Conservation (phyloP, 129 eudicot species). For the Helianthus tuberosus region DNA sequence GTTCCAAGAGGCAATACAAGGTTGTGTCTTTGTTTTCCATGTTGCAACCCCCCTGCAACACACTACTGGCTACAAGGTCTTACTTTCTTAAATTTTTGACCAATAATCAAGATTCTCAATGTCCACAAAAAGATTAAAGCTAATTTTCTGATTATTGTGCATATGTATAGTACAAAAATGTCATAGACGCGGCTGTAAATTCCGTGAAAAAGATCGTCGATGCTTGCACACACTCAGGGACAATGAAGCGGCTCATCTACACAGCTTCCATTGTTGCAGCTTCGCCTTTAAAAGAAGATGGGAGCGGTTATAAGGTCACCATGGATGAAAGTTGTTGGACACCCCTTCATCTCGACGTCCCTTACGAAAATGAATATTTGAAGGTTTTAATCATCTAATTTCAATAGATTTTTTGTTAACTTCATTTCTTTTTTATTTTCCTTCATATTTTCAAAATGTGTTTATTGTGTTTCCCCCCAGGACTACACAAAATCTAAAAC, state of each 20-base stretch:
- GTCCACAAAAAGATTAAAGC: no score
- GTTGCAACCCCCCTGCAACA: conserved; percentile 37
- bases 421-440: no score
- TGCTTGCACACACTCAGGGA: conserved; percentile 42
- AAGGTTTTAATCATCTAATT: no score
- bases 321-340: conserved; percentile 71
- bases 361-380: neutral
- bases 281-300: conserved; percentile 57
- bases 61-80: conserved; percentile 33
- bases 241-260: conserved; percentile 57
- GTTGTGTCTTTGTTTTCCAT: conserved; percentile 50
- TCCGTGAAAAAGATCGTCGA: conserved; percentile 38
- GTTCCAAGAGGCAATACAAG: conserved; percentile 46
- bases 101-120: no score
- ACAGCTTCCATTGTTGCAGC: conserved; percentile 48
- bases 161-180: no score
- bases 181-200: neutral
- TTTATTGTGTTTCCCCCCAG: neutral
- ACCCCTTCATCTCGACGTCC: conserved; percentile 40
- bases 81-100: neutral
- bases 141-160: no score
- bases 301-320: conserved; percentile 36
- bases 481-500: conserved; percentile 34
- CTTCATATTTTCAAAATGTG: neutral
- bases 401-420: no score